Evolutionary conservation across 1,284 basidiomycete genomes (phyloP).

Genomic region (Trametes versicolor): DNA sequence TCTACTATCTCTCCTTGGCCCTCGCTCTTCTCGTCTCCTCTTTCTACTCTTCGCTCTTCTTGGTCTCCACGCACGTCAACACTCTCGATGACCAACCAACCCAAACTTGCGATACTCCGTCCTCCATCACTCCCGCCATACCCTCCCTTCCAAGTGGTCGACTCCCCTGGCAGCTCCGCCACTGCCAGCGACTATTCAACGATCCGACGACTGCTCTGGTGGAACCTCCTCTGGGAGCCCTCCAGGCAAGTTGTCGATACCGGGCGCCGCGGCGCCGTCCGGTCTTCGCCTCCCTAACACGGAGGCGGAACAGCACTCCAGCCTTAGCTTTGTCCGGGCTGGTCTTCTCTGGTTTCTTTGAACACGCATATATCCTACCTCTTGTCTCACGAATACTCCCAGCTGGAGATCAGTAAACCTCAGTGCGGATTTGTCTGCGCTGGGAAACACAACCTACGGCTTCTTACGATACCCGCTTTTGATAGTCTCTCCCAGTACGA

Average conservation of each 20-base stretch:
- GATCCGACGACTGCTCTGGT: constrained; percentile 8
- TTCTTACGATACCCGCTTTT: neutral
- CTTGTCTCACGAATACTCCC: neutral
- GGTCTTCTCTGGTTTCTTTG: neutral
- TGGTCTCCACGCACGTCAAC: neutral
- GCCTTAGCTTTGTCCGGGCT: constrained; percentile 1
- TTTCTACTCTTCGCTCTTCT: neutral
- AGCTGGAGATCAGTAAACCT: neutral
- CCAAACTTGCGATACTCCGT: neutral
- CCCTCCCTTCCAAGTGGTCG: neutral
- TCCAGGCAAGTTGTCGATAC: constrained; percentile 4
- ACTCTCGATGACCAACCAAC: neutral
- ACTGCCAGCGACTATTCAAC: neutral
- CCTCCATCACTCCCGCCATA: neutral
- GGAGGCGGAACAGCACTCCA: neutral
- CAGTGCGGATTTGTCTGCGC: neutral
- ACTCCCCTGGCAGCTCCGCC: constrained; percentile 2
- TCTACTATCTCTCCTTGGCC: constrained; percentile 3
- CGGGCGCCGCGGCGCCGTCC: constrained; percentile 8
- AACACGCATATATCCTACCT: no score
- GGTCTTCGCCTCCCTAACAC: neutral
- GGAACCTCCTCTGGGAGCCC: neutral
- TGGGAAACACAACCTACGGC: neutral
- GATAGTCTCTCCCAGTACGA: neutral
- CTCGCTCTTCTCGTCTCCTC: neutral